Evolutionary conservation across 2,329 filamentous ascomycete genomes (phyloP).

Genomic region (Phoma herbarum): DNA sequence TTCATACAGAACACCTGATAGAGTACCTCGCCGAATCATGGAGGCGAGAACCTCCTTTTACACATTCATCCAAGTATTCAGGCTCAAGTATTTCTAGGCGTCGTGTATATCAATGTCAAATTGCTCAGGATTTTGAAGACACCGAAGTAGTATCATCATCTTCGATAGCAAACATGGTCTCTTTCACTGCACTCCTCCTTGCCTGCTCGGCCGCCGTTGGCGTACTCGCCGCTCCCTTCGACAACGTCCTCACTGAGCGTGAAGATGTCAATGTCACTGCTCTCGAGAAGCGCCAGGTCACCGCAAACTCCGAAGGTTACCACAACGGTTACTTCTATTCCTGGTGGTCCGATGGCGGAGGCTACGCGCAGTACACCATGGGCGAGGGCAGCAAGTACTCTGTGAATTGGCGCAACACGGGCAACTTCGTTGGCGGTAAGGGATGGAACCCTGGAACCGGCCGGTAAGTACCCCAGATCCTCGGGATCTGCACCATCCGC

Average conservation of each 20-base stretch:
- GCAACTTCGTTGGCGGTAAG: constrained; percentile 42
- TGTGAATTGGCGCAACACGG: constrained; percentile 33
- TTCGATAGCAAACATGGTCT: constrained; percentile 26
- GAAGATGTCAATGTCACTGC: constrained; percentile 32
- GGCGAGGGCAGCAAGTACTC: constrained; percentile 34
- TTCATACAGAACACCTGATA: not conserved
- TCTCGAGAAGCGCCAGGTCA: constrained; percentile 37
- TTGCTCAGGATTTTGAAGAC: not conserved
- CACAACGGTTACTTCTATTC: constrained; percentile 63
- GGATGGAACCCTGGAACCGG: constrained; percentile 51
- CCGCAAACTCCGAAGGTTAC: constrained; percentile 59
- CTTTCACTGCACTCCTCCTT: constrained; percentile 35
- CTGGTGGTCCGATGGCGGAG: constrained; percentile 64
- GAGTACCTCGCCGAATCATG: not conserved
- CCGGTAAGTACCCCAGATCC: constrained; percentile 52
- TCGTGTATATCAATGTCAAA: not conserved
- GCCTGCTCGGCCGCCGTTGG: constrained; percentile 28
- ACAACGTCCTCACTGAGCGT: constrained; percentile 24
- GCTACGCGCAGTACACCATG: constrained; percentile 33
- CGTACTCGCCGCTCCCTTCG: constrained; percentile 29
- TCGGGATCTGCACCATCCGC: not conserved
- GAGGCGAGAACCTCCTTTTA: too few relatives aligned
- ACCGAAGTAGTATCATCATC: not conserved
- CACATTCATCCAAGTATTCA: constrained; percentile 1
- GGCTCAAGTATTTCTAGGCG: not conserved